A percentile compares a stretch with the other conserved stretches of the same genome.
phyloP scores from a whole-genome alignment of 257 asterid genomes.

The Avicennia marina region DNA sequence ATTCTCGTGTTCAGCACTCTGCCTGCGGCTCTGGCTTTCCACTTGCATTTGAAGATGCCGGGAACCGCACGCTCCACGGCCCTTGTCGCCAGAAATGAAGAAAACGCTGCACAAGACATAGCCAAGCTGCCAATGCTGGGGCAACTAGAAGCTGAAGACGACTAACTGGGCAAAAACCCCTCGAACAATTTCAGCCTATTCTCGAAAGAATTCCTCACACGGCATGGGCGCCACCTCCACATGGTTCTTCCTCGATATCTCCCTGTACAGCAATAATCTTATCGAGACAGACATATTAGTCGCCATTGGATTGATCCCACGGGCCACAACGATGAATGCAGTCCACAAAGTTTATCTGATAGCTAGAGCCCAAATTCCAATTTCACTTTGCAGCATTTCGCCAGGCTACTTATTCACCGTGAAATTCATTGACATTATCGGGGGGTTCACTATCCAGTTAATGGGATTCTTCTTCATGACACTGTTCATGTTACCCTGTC shows the following conservation, averaged over 20 bases:
- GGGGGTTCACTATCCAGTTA: slow-evolving; percentile 41
- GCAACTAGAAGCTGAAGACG: too few relatives aligned
- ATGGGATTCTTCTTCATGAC: slow-evolving; percentile 64
- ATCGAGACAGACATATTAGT: slow-evolving; percentile 48
- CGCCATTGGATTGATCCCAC: slow-evolving; percentile 58
- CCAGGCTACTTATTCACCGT: slow-evolving; percentile 66
- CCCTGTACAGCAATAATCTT: slow-evolving; percentile 46
- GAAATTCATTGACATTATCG: slow-evolving; percentile 40
- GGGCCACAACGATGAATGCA: slow-evolving; percentile 41
- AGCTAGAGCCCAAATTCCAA: slow-evolving; percentile 48
- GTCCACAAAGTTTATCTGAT: slow-evolving; percentile 43
- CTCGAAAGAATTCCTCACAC: too few relatives aligned
- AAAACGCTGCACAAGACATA: too few relatives aligned
- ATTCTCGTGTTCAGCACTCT: too few relatives aligned
- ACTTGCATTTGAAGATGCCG: too few relatives aligned
- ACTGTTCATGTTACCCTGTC: slow-evolving; percentile 49
- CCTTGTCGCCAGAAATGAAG: too few relatives aligned
- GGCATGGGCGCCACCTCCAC: too few relatives aligned
- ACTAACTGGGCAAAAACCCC: too few relatives aligned
- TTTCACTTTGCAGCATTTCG: slow-evolving; percentile 47
- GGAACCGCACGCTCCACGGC: too few relatives aligned
- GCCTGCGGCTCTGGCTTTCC: too few relatives aligned
- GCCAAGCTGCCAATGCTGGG: too few relatives aligned
- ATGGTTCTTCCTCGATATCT: slow-evolving; percentile 50
- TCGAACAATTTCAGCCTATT: too few relatives aligned